These are phyloP conservation scores for Ustilago cynodontis DNA, from an alignment of 1,284 basidiomycete genomes.

Conservation along the genomic window DNA sequence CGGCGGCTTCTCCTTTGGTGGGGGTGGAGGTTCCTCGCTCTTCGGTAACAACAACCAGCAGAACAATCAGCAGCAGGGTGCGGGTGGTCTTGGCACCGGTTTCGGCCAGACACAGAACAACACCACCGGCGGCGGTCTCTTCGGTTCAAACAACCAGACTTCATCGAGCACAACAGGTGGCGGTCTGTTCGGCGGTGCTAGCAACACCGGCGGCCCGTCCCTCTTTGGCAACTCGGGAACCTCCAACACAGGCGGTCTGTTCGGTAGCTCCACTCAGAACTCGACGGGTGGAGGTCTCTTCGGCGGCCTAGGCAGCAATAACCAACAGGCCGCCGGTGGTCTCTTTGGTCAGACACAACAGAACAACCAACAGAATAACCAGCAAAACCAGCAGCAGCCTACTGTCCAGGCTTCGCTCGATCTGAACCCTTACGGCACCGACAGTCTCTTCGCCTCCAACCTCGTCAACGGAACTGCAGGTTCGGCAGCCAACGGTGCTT, in stretches of 20 bases:
- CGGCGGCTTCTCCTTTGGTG: constrained; percentile 57
- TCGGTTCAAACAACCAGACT: constrained; percentile 63
- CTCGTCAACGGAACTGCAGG: constrained; percentile 53
- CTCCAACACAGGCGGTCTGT: constrained; percentile 71
- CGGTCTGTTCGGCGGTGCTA: constrained; percentile 57
- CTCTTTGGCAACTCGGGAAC: constrained; percentile 64
- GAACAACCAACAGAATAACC: constrained; percentile 55
- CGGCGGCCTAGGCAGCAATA: constrained; percentile 55
- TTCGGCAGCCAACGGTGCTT: constrained; percentile 50
- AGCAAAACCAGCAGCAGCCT: constrained; percentile 68
- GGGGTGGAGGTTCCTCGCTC: constrained; percentile 63
- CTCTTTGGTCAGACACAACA: constrained; percentile 45
- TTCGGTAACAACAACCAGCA: constrained; percentile 54
- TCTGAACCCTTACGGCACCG: constrained; percentile 86
- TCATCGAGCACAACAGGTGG: constrained; percentile 48
- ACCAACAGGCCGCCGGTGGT: constrained; percentile 32
- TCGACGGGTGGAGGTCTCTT: constrained; percentile 53
- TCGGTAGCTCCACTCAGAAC: constrained; percentile 71
- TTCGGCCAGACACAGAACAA: constrained; percentile 44
- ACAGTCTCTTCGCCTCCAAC: constrained; percentile 73
- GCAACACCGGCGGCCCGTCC: constrained; percentile 53
- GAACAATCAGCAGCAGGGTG: constrained; percentile 40
- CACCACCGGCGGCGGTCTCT: constrained; percentile 54
- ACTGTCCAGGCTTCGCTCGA: constrained; percentile 75
- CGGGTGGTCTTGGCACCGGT: constrained; percentile 41